Evolutionary conservation across 371 early-diverging fungal genomes (phyloP), one percentile per base, ranked within the genome.

Genomic region (Entomophthora muscae): DNA sequence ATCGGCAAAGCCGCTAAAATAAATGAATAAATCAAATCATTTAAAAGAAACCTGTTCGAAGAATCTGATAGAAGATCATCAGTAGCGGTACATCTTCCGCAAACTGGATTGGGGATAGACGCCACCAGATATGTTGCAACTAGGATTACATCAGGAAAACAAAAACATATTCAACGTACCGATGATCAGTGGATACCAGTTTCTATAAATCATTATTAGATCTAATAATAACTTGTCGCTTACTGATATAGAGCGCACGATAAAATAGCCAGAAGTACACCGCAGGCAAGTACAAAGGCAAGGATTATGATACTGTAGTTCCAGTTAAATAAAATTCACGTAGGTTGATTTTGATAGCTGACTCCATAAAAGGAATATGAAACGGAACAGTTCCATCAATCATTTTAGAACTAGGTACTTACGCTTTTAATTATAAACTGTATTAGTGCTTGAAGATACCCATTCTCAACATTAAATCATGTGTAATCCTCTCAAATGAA

Each of bases 291-390:
- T 23, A 53, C 26, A 54, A 63, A 63, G 24, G 63, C 63, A 22
- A 63, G 55, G 13, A 53, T 32, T 23, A 63, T 32, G 21, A 63
- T 63, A 29, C 63, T 63, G 83, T 33, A 57, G 5, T 42, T 17
- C 42, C 42, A 42, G 17, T 17, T 17, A 42, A 42, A 42, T 42
- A 42, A 42, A 42, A 42, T 10, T 17, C 42, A 42, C 5, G 42
- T 42, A 42, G 17, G 42, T 42, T 17, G 42, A 17, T 5, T 42
- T 42, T 17, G 42, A 42, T 10, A 42, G 17, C 5, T 42, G 42
- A 5, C 17, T 42, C 17, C 5, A 17, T 42, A 42, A 42, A 42
- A 42, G 17, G 42, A 10, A 42, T 5, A 42, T 42, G 5, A 17
- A 5, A 5, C 17, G 5, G 42, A 42, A 42, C 5, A 42, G 17